These are phyloP conservation scores for Hypsizygus marmoreus DNA, from an alignment of 768 basidiomycete species.

Conservation along the genomic window DNA sequence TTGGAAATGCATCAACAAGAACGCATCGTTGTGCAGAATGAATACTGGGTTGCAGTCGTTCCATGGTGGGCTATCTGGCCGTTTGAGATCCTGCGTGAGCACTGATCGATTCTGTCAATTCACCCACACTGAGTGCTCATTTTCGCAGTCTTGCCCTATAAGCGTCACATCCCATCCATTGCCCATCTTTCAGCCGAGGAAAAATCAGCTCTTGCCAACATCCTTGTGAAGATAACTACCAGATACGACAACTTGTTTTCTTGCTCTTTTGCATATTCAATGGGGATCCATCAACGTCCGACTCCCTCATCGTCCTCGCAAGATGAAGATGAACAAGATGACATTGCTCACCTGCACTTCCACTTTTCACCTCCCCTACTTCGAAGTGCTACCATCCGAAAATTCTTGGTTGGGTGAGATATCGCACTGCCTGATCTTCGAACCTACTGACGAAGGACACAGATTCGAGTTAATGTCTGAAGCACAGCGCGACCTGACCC, in stretches of 20 bases:
- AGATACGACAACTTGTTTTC: slow-evolving; percentile 80
- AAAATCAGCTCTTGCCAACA: slow-evolving; percentile 61
- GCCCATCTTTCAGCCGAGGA: slow-evolving; percentile 62
- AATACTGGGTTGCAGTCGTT: slow-evolving; percentile 81
- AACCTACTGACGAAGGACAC: slow-evolving; percentile 2
- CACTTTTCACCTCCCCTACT: slow-evolving; percentile 88
- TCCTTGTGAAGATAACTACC: slow-evolving; percentile 63
- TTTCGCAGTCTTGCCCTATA: slow-evolving; percentile 67
- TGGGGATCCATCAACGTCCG: slow-evolving; percentile 91
- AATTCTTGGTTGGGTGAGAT: slow-evolving; percentile 86
- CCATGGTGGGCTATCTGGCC: slow-evolving; percentile 98
- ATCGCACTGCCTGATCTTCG: not conserved
- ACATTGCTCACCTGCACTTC: slow-evolving; percentile 80
- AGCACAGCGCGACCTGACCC: slow-evolving; percentile 85
- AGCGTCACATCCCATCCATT: slow-evolving; percentile 77
- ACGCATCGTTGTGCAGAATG: slow-evolving; percentile 71
- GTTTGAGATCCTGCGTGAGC: slow-evolving; percentile 75
- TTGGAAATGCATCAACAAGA: slow-evolving; percentile 52
- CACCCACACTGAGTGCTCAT: slow-evolving; percentile 7
- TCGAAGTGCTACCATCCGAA: slow-evolving; percentile 78
- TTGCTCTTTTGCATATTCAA: slow-evolving; percentile 91
- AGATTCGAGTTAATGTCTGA: slow-evolving; percentile 93
- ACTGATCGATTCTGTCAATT: not conserved
- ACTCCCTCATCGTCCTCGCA: slow-evolving; percentile 29
- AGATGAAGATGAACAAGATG: slow-evolving; percentile 42